Evolutionary conservation across 139 green algal species (phyloP), one percentile per base, ranked within the genome.

Genomic region (Chlorella sp.): DNA sequence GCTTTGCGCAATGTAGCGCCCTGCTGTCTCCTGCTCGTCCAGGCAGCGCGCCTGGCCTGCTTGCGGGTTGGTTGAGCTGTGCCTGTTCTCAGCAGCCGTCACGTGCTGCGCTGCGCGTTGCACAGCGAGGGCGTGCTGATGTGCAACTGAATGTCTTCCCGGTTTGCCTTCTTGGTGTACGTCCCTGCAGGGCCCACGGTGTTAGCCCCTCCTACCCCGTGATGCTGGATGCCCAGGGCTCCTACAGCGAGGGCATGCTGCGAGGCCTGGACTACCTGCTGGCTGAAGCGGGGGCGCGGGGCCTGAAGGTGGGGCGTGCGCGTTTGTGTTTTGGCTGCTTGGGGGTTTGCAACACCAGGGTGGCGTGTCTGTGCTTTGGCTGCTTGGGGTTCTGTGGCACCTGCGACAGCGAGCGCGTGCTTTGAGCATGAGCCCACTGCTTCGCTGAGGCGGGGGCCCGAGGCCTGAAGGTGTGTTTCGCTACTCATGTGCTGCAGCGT

Each of bases 181-280:
- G n/a, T 9, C 11, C 22, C 38, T 72, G 38, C 76, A 82, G 76
- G 76, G 76, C 88, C 6, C 82, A 85, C 24, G 76, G 82, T 0
- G 85, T 89, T 0, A 74, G 43, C 3, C 30, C 73, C 0, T 9
- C 73, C 30, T 93, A 94, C 56, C 81, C 82, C 0, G 65, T 88
- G 64, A 68, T 88, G 80, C 58, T 86, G 22, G 40, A 48, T 11
- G 26, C 24, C 84, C 77, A 7, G n/a, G 82, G 41, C 16, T 84
- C 84, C 36, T 86, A 81, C 56, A 88, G 80, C 65, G 89, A 93
- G 78, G 40, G 64, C 28, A 81, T 90, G n/a, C 85, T 94, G 70
- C 48, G 44, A 17, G 86, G 81, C 0, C 69, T 90, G 64, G 86
- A 90, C 82, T 90, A 85, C 76, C 83, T 79, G 6, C 77, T 94